Evolutionary conservation across 2,329 filamentous ascomycete genomes (phyloP).

Genomic region (Davidsoniella virescens): DNA sequence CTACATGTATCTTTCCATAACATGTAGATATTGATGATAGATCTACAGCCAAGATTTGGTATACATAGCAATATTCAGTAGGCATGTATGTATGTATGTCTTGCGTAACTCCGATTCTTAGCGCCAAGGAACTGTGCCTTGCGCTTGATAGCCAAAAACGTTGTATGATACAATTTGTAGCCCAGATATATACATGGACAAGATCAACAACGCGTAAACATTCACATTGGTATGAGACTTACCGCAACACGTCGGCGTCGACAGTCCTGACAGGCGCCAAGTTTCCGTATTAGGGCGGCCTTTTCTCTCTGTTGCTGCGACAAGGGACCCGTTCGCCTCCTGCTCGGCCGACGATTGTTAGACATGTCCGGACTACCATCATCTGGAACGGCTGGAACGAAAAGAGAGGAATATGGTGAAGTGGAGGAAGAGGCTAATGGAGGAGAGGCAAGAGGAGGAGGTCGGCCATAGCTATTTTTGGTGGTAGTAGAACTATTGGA

Average conservation of each 20-base stretch:
- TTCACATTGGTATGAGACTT: constrained; percentile 21
- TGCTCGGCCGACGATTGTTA: constrained; percentile 37
- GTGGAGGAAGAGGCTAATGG: constrained; percentile 31
- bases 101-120: too few relatives aligned
- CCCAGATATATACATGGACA: neutral
- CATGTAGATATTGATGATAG: too few relatives aligned
- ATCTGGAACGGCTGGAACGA: constrained; percentile 30
- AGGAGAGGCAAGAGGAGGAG: constrained; percentile 14
- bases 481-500: too few relatives aligned
- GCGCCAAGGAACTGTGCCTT: too few relatives aligned
- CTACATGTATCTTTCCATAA: neutral
- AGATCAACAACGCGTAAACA: neutral
- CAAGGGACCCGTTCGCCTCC: constrained; percentile 42
- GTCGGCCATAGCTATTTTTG: neutral
- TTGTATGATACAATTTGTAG: too few relatives aligned
- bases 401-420: constrained; percentile 27
- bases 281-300: constrained; percentile 41
- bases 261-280: constrained; percentile 41
- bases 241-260: constrained; percentile 41
- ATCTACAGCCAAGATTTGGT: too few relatives aligned
- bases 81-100: too few relatives aligned
- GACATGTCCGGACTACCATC: constrained; percentile 38
- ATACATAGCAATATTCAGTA: too few relatives aligned
- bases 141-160: too few relatives aligned
- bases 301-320: constrained; percentile 42